Base-by-base conservation (phyloP, 371 early-diverging fungal species). In the Lichtheimia corymbifera region DNA sequence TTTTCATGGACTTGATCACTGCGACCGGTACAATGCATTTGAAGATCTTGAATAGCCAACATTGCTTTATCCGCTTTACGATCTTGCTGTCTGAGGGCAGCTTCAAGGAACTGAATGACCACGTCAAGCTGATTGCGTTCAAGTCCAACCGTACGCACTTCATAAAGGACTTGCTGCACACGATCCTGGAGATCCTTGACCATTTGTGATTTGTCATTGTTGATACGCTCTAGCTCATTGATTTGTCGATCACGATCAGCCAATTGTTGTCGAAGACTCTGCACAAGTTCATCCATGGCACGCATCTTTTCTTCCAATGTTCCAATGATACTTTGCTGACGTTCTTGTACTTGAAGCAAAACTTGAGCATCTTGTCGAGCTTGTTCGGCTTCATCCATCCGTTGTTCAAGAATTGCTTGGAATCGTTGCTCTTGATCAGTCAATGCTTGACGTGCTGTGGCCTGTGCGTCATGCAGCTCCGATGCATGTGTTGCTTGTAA, bases 271-370 rank as follows among this genome's bases (percentile, higher is more conserved):
- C 64, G 72, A n/a, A 77, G 55, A 2, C 62, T 59, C 27, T 14
- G 18, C 0, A 70, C 55, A 4, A 74, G 61, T 12, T 61, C 58
- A 11, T 76, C 70, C 76, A 76, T 76, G 14, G 74, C 76, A 15
- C 53, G 63, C n/a, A 77, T 18, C 50, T 80, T 77, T 0, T 25
- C 5, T 22, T 80, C 78, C 0, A 77, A 51, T 1, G 68, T 60
- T 44, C 64, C 57, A 30, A 80, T 80, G 24, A 80, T 67, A 9
- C 50, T 61, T 51, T 77, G 74, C 64, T 80, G 81, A 25, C 74
- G 72, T n/a, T 67, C 70, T 42, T 76, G 78, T 7, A 80, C 66
- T 0, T 47, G 49, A 0, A 56, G 59, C 11, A 80, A 53, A 2
- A 65, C 67, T 41, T 61, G 59, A 0, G 73, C 28, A 35, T 76